Percentiles rank a stretch among this genome's conserved stretches.
phyloP scores from a whole-genome alignment of 2,329 filamentous ascomycete genomes.

The Talaromyces sp. region DNA sequence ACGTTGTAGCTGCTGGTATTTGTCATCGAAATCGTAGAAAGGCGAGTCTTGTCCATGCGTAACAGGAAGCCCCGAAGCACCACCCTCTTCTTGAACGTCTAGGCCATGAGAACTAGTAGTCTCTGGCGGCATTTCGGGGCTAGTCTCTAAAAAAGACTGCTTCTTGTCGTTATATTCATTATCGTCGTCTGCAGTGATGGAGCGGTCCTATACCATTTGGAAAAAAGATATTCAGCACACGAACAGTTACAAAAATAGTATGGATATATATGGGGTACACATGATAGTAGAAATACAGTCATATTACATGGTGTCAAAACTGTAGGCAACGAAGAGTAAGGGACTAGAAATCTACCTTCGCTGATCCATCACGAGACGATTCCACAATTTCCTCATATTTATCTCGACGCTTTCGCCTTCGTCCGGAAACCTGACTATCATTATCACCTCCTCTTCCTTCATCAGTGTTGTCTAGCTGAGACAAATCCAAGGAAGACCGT shows the following conservation, averaged over 20 bases:
- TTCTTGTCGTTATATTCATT: conserved; percentile 34
- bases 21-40: conserved; percentile 10
- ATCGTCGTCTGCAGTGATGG: conserved; percentile 28
- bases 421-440: conserved; percentile 27
- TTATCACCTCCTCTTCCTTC: conserved; percentile 34
- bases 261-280: conserved; percentile 10
- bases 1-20: conserved; percentile 17
- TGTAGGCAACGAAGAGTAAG: conserved; percentile 7
- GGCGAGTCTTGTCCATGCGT: background rate
- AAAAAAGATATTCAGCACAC: conserved; percentile 25
- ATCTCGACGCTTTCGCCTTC: conserved; percentile 27
- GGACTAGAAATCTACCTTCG: conserved; percentile 33
- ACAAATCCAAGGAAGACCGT: conserved; percentile 43
- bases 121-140: conserved; percentile 53
- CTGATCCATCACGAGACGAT: conserved; percentile 24
- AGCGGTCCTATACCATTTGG: conserved; percentile 28
- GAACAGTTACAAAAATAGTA: conserved; percentile 18
- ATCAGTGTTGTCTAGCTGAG: conserved; percentile 42
- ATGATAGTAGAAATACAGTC: conserved; percentile 4
- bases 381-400: conserved; percentile 32
- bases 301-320: conserved; percentile 6
- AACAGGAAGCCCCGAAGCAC: conserved; percentile 40
- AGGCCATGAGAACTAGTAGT: conserved; percentile 21
- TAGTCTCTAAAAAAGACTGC: conserved; percentile 59
- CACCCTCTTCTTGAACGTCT: conserved; percentile 16